Evolutionary conservation across 306 rosid genomes (phyloP).

Genomic region (Malus sylvestris): DNA sequence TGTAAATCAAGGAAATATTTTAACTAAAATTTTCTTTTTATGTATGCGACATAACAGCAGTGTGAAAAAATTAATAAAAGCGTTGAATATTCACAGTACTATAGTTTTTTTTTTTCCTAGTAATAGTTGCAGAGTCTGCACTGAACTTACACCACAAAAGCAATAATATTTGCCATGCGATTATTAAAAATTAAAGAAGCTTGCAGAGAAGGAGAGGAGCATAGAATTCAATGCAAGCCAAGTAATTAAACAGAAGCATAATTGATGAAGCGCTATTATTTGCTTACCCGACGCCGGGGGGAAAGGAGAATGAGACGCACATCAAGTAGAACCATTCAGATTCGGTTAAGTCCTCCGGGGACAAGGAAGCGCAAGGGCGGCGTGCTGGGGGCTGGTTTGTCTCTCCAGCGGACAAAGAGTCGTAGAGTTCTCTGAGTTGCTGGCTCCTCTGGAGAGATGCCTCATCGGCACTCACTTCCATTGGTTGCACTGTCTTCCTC

Average conservation of each 20-base stretch:
- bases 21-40: not conserved
- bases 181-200: not conserved
- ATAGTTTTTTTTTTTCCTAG: no score
- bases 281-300: constrained; percentile 81
- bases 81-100: not conserved
- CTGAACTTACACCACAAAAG: constrained; percentile 2
- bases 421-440: constrained; percentile 87
- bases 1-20: not conserved
- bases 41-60: not conserved
- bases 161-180: not conserved
- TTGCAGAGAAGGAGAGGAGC: not conserved
- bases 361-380: constrained; percentile 79
- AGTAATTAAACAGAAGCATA: not conserved
- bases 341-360: constrained; percentile 93
- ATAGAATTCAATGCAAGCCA: not conserved
- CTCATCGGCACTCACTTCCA: constrained; percentile 77
- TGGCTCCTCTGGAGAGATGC: constrained; percentile 84
- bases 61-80: constrained; percentile 1
- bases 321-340: constrained; percentile 98
- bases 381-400: constrained; percentile 59
- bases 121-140: not conserved
- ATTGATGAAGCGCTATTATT: not conserved
- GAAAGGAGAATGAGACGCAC: constrained; percentile 91
- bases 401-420: constrained; percentile 67
- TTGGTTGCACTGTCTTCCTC: constrained; percentile 80